These are phyloP conservation scores for Oryza punctata DNA, from an alignment of 176 grass and related monocot species.

Conservation along the genomic window DNA sequence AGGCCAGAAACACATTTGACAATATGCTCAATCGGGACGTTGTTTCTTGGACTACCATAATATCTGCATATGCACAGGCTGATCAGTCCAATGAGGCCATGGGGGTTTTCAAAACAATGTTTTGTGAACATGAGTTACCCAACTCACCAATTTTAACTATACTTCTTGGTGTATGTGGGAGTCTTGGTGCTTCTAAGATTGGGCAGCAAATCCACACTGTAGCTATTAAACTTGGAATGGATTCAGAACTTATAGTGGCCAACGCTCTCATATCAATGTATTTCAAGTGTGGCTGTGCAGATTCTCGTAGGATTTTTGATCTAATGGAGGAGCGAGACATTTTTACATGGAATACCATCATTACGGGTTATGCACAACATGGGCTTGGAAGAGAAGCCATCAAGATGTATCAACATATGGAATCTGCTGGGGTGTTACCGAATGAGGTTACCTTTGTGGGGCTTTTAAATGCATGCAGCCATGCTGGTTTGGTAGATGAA, in stretches of 20 bases:
- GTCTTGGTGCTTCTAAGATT: constrained; percentile 46
- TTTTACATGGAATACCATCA: constrained; percentile 63
- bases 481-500: constrained; percentile 70
- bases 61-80: constrained; percentile 55
- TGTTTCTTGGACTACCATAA: constrained; percentile 53
- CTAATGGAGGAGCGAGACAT: constrained; percentile 45
- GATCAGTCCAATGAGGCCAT: constrained; percentile 40
- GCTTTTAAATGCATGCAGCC: constrained; percentile 70
- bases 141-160: constrained; percentile 56
- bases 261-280: constrained; percentile 62
- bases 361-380: constrained; percentile 64
- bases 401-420: constrained; percentile 54
- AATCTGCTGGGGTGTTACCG: constrained; percentile 43
- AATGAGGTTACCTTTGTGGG: constrained; percentile 74
- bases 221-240: constrained; percentile 46
- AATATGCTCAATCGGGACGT: constrained; percentile 47
- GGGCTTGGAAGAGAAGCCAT: constrained; percentile 54
- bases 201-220: constrained; percentile 50
- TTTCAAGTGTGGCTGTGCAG: constrained; percentile 47
- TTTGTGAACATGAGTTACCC: constrained; percentile 39
- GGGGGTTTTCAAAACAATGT: constrained; percentile 52
- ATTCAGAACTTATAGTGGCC: constrained; percentile 50
- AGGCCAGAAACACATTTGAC: constrained; percentile 49
- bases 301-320: constrained; percentile 46
- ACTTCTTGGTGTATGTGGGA: constrained; percentile 44